These are phyloP conservation scores for Fusarium armeniacum DNA, from an alignment of 2,329 filamentous ascomycete species.

Conservation along the genomic window DNA sequence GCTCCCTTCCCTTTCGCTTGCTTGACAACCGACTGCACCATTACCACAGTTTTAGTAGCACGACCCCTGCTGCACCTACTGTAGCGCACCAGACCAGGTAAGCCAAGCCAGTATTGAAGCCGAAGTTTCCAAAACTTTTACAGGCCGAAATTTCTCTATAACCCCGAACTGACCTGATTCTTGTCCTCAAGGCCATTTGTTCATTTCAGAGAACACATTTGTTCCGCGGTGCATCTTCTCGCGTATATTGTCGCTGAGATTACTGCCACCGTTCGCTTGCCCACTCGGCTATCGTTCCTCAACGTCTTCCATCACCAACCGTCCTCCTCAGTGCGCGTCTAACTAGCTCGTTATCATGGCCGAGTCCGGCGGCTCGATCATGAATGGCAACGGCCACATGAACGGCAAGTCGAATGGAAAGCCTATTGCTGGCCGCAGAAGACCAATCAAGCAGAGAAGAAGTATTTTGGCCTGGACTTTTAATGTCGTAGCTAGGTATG, in stretches of 20 bases:
- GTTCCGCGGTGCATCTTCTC: slow-evolving; percentile 18
- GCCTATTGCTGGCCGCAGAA: slow-evolving; percentile 41
- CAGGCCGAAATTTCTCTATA: slow-evolving; percentile 34
- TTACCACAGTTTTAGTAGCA: slow-evolving; percentile 17
- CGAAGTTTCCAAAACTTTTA: slow-evolving; percentile 33
- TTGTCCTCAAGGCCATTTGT: slow-evolving; percentile 27
- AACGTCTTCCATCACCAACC: slow-evolving; percentile 24
- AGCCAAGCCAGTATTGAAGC: slow-evolving; percentile 28
- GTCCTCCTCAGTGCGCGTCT: slow-evolving; percentile 35
- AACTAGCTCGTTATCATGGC: slow-evolving; percentile 53
- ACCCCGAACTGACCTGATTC: slow-evolving; percentile 32
- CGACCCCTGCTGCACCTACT: slow-evolving; percentile 32
- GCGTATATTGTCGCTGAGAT: slow-evolving; percentile 17
- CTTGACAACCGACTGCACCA: slow-evolving; percentile 12
- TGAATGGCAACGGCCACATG: slow-evolving; percentile 58
- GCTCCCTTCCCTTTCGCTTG: slow-evolving; percentile 31
- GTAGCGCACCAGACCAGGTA: slow-evolving; percentile 20
- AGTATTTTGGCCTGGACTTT: slow-evolving; percentile 58
- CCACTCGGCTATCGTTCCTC: slow-evolving; percentile 28
- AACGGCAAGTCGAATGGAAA: slow-evolving; percentile 54
- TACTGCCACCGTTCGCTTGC: slow-evolving; percentile 24
- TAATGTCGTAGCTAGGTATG: slow-evolving; percentile 69
- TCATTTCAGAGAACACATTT: slow-evolving; percentile 29
- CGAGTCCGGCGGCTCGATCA: slow-evolving; percentile 52
- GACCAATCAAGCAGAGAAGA: slow-evolving; percentile 41